phyloP scores from a whole-genome alignment of 257 asterid genomes.

The Galeopsis tetrahit region DNA sequence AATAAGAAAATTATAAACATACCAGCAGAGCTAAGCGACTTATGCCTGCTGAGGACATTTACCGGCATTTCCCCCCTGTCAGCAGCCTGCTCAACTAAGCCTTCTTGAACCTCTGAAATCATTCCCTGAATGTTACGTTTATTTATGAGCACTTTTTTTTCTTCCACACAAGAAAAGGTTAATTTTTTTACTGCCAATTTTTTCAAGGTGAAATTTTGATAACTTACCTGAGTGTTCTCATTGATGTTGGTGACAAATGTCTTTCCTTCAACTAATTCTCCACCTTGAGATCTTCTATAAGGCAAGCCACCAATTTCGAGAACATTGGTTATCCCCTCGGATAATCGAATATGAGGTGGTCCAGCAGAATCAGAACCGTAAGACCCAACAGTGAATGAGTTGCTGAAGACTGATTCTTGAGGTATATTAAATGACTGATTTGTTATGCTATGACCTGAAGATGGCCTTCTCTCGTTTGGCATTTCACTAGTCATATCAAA shows the following conservation, averaged over 20 bases:
- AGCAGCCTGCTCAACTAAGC: conserved; percentile 45
- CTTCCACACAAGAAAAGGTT: conserved; percentile 27
- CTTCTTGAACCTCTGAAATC: conserved; percentile 53
- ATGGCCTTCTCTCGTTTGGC: conserved; percentile 54
- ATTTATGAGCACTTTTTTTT: conserved; percentile 37
- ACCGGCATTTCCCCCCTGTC: conserved; percentile 49
- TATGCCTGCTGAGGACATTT: conserved; percentile 55
- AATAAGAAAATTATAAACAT: neutral
- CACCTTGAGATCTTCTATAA: conserved; percentile 56
- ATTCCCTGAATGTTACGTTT: conserved; percentile 56
- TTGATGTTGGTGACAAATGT: conserved; percentile 44
- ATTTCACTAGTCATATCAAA: conserved; percentile 56
- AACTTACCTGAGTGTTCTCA: conserved; percentile 60
- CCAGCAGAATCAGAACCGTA: conserved; percentile 66
- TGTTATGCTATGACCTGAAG: conserved; percentile 53
- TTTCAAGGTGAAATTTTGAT: conserved; percentile 17
- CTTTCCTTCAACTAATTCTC: conserved; percentile 49
- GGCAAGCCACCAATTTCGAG: conserved; percentile 56
- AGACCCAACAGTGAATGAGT: conserved; percentile 56
- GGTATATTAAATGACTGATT: conserved; percentile 50
- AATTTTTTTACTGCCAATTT: conserved; percentile 20
- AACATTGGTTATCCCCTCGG: conserved; percentile 45
- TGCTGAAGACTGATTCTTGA: conserved; percentile 52
- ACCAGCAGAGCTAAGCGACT: conserved; percentile 66
- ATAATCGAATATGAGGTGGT: conserved; percentile 47